Conservation (phyloP, 371 early-diverging fungal species). For the Lichtheimia corymbifera region DNA sequence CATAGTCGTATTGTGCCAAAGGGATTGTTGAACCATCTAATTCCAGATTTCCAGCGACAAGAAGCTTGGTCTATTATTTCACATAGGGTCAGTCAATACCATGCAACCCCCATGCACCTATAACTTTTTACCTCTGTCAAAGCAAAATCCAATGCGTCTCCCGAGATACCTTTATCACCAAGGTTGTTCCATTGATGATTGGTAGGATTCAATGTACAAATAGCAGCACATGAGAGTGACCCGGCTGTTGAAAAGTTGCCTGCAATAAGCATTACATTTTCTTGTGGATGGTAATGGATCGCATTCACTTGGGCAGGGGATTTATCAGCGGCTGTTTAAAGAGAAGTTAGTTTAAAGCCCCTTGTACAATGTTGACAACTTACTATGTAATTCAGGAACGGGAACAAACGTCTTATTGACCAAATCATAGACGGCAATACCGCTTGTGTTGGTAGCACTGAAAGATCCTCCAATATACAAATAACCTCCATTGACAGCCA, state of each 20-base stretch:
- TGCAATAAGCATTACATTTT: slow-evolving; percentile 42
- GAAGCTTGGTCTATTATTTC: slow-evolving; percentile 31
- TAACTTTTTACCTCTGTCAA: slow-evolving; percentile 44
- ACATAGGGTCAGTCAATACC: too few species aligned
- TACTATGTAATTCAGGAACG: slow-evolving; percentile 30
- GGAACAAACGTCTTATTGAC: slow-evolving; percentile 22
- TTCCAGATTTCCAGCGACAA: slow-evolving; percentile 52
- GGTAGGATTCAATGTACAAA: slow-evolving; percentile 41
- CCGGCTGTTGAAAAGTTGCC: slow-evolving; percentile 61
- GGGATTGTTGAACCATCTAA: slow-evolving; percentile 39
- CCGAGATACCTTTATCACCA: slow-evolving; percentile 39
- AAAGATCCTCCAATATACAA: slow-evolving; percentile 59
- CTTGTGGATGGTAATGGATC: slow-evolving; percentile 34
- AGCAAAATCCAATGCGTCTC: slow-evolving; percentile 49
- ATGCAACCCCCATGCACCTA: too few species aligned
- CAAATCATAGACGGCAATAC: slow-evolving; percentile 44
- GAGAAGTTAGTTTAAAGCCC: not conserved
- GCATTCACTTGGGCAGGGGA: slow-evolving; percentile 39
- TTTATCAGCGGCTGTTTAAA: slow-evolving; percentile 23
- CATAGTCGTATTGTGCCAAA: slow-evolving; percentile 54
- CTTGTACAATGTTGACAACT: slow-evolving; percentile 16
- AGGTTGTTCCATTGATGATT: slow-evolving; percentile 46
- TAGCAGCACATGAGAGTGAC: slow-evolving; percentile 36
- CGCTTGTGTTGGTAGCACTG: slow-evolving; percentile 14
- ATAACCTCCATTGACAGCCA: slow-evolving; percentile 35